Conservation (phyloP, 1,284 basidiomycete genomes). For the Irpex sp. region DNA sequence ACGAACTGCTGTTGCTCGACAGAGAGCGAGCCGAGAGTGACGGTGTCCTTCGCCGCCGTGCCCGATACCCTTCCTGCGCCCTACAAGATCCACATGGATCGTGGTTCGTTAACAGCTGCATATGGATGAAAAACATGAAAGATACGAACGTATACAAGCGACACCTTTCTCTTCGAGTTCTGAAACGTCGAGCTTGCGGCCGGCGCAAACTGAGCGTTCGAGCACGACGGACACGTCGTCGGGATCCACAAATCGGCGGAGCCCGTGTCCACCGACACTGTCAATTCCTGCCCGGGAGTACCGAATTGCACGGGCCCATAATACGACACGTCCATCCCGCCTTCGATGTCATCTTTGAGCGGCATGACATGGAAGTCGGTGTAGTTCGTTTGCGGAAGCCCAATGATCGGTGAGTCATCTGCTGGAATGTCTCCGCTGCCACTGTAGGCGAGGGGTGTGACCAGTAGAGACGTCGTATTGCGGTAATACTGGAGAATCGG, state of each 20-base stretch:
- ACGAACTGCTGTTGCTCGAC: constrained; percentile 46
- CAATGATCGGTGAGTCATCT: constrained; percentile 10
- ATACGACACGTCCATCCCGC: constrained; percentile 42
- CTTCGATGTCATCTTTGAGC: constrained; percentile 34
- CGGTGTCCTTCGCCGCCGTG: constrained; percentile 39
- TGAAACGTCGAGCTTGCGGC: constrained; percentile 36
- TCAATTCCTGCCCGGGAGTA: constrained; percentile 38
- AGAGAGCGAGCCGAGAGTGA: constrained; percentile 39
- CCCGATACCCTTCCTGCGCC: constrained; percentile 47
- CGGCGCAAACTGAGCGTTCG: constrained; percentile 31
- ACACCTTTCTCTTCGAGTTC: constrained; percentile 32
- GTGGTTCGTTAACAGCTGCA: constrained; percentile 3
- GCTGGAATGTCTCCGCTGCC: constrained; percentile 2
- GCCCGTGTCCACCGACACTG: constrained; percentile 54
- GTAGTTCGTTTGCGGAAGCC: constrained; percentile 11
- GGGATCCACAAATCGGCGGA: constrained; percentile 56
- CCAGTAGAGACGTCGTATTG: neutral
- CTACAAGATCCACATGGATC: constrained; percentile 23
- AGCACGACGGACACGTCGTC: constrained; percentile 35
- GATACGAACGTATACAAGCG: constrained; percentile 50
- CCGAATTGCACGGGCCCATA: constrained; percentile 45
- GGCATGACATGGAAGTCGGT: constrained; percentile 23
- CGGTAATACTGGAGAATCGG: constrained; percentile 9
- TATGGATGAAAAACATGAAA: constrained; percentile 10
- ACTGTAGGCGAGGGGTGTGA: constrained; percentile 6